A percentile compares a stretch with the other conserved stretches of the same genome.
Evolutionary conservation across 179 eudicot species (phyloP).

Genomic region (Camellia oleifera): DNA sequence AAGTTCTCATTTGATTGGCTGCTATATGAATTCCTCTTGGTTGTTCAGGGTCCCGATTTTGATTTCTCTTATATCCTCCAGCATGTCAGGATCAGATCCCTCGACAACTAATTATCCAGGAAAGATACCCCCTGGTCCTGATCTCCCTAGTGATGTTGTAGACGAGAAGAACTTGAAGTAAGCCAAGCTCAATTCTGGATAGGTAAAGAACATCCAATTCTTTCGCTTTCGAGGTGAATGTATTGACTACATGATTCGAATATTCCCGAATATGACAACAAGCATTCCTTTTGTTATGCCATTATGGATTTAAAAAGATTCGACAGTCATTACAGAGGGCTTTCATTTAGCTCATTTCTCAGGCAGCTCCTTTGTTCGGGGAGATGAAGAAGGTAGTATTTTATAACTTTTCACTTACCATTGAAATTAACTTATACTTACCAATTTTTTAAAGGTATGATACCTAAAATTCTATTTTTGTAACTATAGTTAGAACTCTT

Average conservation of each 20-base stretch:
- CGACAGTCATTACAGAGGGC: no score
- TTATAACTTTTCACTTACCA: no score
- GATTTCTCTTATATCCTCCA: slow-evolving; percentile 18
- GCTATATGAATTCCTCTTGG: slow-evolving; percentile 1
- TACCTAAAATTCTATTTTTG: no score
- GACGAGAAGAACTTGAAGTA: slow-evolving; percentile 31
- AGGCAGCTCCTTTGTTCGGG: no score
- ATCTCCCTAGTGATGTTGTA: slow-evolving; percentile 49
- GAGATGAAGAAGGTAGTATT: no score
- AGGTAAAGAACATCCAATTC: neutral
- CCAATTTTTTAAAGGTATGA: no score
- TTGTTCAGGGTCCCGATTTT: slow-evolving; percentile 4
- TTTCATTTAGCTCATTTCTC: no score
- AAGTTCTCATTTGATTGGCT: slow-evolving; percentile 17
- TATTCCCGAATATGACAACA: neutral
- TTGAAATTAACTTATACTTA: no score
- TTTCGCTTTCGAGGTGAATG: neutral
- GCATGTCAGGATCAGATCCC: slow-evolving; percentile 59
- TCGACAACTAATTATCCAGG: slow-evolving; percentile 68
- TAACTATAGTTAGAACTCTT: no score
- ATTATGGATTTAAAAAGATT: no score
- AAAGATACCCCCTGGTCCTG: slow-evolving; percentile 66
- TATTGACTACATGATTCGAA: neutral
- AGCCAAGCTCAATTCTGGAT: slow-evolving; percentile 10
- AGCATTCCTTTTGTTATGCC: no score